phyloP scores from a whole-genome alignment of 2,329 filamentous ascomycete genomes.

The Spiromastix sp. region DNA sequence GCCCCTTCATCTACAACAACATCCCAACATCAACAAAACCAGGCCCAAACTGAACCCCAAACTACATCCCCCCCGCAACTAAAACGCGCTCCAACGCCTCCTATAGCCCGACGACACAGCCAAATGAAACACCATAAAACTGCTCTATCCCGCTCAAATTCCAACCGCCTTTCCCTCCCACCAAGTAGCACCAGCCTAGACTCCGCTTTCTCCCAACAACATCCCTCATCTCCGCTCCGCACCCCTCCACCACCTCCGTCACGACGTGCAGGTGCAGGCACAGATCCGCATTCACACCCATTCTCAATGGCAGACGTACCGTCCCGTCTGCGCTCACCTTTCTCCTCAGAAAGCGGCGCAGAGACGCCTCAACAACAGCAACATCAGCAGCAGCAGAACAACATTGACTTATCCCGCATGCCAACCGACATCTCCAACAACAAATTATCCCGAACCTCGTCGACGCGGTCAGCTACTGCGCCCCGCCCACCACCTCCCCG shows the following conservation, averaged over 20 bases:
- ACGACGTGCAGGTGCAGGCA: constrained; percentile 27
- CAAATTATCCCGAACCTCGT: constrained; percentile 21
- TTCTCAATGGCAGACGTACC: no score
- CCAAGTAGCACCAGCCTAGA: constrained; percentile 37
- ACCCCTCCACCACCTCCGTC: constrained; percentile 48
- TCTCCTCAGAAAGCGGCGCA: no score
- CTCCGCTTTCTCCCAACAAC: constrained; percentile 20
- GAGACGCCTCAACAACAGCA: no score
- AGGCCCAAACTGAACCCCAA: background rate
- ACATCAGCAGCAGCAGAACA: no score
- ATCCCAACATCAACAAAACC: background rate
- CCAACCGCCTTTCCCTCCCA: constrained; percentile 25
- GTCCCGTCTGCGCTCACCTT: no score
- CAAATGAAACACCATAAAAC: constrained; percentile 31
- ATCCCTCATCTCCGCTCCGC: constrained; percentile 22
- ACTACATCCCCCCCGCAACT: constrained; percentile 21
- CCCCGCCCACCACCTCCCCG: constrained; percentile 40
- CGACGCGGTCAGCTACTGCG: constrained; percentile 20
- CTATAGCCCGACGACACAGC: constrained; percentile 38
- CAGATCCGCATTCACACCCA: no score
- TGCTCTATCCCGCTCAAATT: constrained; percentile 22
- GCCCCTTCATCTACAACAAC: constrained; percentile 13
- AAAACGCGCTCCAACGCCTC: constrained; percentile 38
- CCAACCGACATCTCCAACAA: constrained; percentile 17
- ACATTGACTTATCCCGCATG: no score